Evolutionary conservation across 208 protist genomes (phyloP).

Genomic region (Leishmania gerbilli): DNA sequence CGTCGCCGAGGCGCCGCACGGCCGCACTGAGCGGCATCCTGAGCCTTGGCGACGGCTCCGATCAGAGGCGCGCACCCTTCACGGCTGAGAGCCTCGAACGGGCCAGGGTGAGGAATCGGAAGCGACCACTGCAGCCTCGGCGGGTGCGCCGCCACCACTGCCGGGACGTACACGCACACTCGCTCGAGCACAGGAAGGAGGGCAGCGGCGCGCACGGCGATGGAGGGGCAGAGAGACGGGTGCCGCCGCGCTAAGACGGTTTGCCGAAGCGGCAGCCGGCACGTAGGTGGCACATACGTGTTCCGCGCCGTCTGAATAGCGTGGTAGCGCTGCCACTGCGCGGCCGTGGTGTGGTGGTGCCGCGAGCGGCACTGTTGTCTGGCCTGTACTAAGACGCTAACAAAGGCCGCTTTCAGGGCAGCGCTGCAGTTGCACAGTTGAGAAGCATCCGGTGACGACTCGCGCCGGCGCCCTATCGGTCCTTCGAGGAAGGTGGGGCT

Average conservation of each 20-base stretch:
- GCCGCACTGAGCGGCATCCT: constrained; percentile 6
- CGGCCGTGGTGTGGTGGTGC: neutral
- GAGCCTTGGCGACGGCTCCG: constrained; percentile 21
- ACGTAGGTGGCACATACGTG: constrained; percentile 11
- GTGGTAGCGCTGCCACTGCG: constrained; percentile 28
- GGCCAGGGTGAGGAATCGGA: constrained; percentile 35
- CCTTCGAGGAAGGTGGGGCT: neutral
- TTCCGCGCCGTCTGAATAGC: constrained; percentile 21
- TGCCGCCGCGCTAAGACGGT: constrained; percentile 8
- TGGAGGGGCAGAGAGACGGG: constrained; percentile 39
- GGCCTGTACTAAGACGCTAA: neutral
- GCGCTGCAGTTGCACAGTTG: neutral
- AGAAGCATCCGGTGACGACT: neutral
- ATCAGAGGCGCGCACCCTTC: constrained; percentile 44
- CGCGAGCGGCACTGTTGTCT: constrained; percentile 1
- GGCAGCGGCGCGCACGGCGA: constrained; percentile 36
- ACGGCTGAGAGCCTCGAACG: constrained; percentile 32
- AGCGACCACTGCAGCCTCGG: constrained; percentile 52
- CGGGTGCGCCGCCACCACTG: constrained; percentile 32
- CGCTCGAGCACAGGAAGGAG: constrained; percentile 51
- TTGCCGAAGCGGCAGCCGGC: constrained; percentile 2
- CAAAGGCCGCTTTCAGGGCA: constrained; percentile 5
- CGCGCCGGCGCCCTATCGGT: neutral
- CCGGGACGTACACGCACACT: constrained; percentile 68
- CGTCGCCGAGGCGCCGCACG: constrained; percentile 9